A percentile compares a stretch with the other conserved stretches of the same genome.
Conservation (phyloP, 805 yeast species). For the Ascoidea rubescens region DNA sequence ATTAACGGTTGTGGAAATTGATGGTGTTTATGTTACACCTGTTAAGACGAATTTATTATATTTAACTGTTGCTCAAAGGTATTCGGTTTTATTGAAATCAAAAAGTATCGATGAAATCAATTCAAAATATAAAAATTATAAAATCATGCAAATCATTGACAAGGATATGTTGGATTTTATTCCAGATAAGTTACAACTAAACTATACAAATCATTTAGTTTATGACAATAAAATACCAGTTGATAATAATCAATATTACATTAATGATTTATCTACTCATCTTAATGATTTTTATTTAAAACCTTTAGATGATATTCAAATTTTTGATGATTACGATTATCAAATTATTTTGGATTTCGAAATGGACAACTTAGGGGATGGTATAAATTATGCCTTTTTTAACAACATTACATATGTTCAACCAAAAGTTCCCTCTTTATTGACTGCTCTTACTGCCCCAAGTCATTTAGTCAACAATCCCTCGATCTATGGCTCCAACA, state of each 20-base stretch:
- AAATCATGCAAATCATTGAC: slow-evolving; percentile 51
- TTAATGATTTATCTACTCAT: slow-evolving; percentile 17
- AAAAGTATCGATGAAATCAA: slow-evolving; percentile 18
- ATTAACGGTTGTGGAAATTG: slow-evolving; percentile 60
- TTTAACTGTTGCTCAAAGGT: slow-evolving; percentile 72
- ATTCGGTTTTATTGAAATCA: slow-evolving; percentile 52
- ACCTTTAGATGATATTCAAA: slow-evolving; percentile 24
- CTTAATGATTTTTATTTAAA: slow-evolving; percentile 32
- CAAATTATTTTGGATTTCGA: slow-evolving; percentile 42
- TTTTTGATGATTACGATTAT: slow-evolving; percentile 48
- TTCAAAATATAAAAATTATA: slow-evolving; percentile 30
- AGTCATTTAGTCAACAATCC: slow-evolving; percentile 35
- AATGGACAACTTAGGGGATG: slow-evolving; percentile 62
- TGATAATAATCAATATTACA: slow-evolving; percentile 16
- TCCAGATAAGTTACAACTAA: slow-evolving; percentile 43
- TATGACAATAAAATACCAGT: slow-evolving; percentile 26
- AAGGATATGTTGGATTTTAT: slow-evolving; percentile 52
- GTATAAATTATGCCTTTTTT: slow-evolving; percentile 66
- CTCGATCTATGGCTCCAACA: slow-evolving; percentile 61
- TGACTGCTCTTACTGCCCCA: slow-evolving; percentile 52
- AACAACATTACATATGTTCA: slow-evolving; percentile 48
- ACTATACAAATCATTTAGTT: slow-evolving; percentile 39
- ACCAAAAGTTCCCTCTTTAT: slow-evolving; percentile 61
- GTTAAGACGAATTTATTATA: slow-evolving; percentile 39
- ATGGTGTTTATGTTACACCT: slow-evolving; percentile 57